phyloP scores from a whole-genome alignment of 2,329 filamentous ascomycete species.

The Podosphaera fusca region DNA sequence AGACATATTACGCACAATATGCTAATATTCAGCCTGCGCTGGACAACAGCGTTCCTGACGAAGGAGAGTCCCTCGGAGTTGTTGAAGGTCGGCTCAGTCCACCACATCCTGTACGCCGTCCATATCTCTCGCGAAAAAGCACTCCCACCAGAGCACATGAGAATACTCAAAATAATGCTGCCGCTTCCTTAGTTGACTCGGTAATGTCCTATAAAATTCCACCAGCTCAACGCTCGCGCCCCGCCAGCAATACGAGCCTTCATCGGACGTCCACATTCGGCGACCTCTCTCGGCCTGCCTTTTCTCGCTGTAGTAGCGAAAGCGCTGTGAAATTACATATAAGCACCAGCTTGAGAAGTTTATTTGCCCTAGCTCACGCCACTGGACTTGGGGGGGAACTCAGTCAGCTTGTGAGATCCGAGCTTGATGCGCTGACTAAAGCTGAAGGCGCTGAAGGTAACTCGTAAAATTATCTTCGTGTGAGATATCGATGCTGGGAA shows the following conservation, averaged over 20 bases:
- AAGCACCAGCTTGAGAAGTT: conserved; percentile 51
- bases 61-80: conserved; percentile 23
- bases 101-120: not conserved
- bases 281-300: not conserved
- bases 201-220: not conserved
- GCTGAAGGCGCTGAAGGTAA: not conserved
- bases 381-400: conserved; percentile 29
- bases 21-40: conserved; percentile 58
- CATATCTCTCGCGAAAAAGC: not conserved
- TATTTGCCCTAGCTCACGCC: conserved; percentile 44
- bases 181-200: not conserved
- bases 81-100: conserved; percentile 24
- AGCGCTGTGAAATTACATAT: conserved; percentile 11
- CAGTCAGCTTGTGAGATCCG: conserved; percentile 32
- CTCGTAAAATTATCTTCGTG: too few relatives aligned
- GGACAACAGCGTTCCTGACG: conserved; percentile 62
- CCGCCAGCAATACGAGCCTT: not conserved
- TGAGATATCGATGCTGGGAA: too few relatives aligned
- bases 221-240: not conserved
- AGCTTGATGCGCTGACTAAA: conserved; percentile 21
- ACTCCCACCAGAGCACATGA: not conserved
- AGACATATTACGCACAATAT: conserved; percentile 57
- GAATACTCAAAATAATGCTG: not conserved
- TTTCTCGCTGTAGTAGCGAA: not conserved
- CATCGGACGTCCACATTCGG: not conserved